Evolutionary conservation across 129 eudicot species (phyloP).

Genomic region (Pittosporum tobira): DNA sequence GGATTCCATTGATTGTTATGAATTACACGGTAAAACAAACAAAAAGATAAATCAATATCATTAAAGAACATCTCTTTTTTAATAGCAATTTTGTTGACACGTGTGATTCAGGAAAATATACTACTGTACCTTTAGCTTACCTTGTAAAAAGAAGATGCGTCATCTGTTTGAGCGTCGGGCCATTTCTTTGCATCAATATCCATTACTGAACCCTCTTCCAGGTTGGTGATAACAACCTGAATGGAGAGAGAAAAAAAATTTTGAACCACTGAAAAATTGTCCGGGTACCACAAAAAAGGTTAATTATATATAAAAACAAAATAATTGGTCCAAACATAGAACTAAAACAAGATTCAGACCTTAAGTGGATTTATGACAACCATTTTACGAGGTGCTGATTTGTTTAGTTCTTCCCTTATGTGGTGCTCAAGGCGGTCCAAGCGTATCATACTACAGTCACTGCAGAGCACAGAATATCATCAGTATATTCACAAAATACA

Average conservation of each 20-base stretch:
- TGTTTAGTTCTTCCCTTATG: conserved; percentile 85
- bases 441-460: conserved; percentile 80
- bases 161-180: conserved; percentile 90
- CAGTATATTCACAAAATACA: background rate
- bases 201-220: conserved; percentile 54
- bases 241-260: background rate
- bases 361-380: conserved; percentile 87
- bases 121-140: conserved; percentile 16
- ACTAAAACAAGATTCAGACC: conserved; percentile 32
- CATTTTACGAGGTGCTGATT: conserved; percentile 80
- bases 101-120: background rate
- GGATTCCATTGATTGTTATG: background rate
- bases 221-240: conserved; percentile 86
- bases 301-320: background rate
- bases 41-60: background rate
- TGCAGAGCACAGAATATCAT: conserved; percentile 25
- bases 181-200: conserved; percentile 96
- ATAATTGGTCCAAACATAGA: background rate
- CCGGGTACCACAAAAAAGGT: background rate
- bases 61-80: too few relatives aligned
- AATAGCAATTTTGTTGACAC: too few relatives aligned
- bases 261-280: background rate
- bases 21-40: background rate
- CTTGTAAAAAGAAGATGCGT: conserved; percentile 74
- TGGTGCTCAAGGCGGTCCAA: conserved; percentile 80